These are phyloP conservation scores for Suhomyces choctaworum DNA, from an alignment of 1,139 yeast genomes.

Conservation along the genomic window DNA sequence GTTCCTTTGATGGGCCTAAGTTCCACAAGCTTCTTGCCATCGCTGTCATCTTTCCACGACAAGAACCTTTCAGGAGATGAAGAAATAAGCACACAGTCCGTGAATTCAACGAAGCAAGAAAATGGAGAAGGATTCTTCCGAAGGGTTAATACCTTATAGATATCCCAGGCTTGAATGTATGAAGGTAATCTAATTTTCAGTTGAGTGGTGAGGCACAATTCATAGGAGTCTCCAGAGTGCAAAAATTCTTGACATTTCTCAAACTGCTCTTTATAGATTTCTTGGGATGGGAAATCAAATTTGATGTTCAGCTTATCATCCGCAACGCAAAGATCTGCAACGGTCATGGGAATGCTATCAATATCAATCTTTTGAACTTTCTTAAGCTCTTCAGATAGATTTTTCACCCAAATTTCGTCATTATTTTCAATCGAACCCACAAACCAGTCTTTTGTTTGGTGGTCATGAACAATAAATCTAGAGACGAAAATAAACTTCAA, in stretches of 20 bases:
- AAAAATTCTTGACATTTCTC: constrained; percentile 66
- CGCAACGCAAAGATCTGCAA: constrained; percentile 25
- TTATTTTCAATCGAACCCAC: constrained; percentile 51
- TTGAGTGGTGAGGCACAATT: constrained; percentile 83
- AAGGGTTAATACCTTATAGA: constrained; percentile 68
- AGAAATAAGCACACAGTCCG: constrained; percentile 70
- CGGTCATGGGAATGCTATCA: constrained; percentile 26
- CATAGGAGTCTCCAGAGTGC: constrained; percentile 88
- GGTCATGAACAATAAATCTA: constrained; percentile 59
- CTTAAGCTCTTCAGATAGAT: constrained; percentile 17
- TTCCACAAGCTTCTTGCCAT: constrained; percentile 54
- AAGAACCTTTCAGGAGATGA: constrained; percentile 95
- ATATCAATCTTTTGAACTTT: constrained; percentile 16
- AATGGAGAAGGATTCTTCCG: constrained; percentile 88
- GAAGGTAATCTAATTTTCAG: constrained; percentile 58
- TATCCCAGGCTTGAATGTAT: constrained; percentile 64
- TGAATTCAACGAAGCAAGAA: constrained; percentile 76
- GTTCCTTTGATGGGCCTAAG: constrained; percentile 97
- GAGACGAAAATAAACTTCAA: constrained; percentile 73
- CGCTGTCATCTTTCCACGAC: constrained; percentile 59
- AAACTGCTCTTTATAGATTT: constrained; percentile 57
- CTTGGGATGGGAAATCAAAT: constrained; percentile 55
- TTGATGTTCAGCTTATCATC: constrained; percentile 25
- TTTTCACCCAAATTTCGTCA: constrained; percentile 36
- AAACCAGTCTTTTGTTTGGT: constrained; percentile 48